Evolutionary conservation across 768 basidiomycete genomes (phyloP).

Genomic region (Lactifluus volemus): DNA sequence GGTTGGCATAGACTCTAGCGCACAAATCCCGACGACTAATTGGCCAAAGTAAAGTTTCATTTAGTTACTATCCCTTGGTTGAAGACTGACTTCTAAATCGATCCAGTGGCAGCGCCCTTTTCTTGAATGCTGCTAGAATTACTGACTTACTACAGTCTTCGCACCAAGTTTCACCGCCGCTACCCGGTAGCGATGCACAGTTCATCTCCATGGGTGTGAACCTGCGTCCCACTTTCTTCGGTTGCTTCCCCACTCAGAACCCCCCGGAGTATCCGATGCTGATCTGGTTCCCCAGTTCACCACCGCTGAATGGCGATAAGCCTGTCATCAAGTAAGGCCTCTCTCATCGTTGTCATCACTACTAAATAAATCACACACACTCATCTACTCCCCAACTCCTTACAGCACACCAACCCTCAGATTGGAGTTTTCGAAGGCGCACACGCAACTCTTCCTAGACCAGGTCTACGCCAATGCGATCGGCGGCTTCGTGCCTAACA

Average conservation of each 20-base stretch:
- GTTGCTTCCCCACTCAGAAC: conserved; percentile 46
- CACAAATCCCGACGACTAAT: conserved; percentile 36
- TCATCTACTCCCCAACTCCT: conserved; percentile 8
- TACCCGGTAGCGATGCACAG: conserved; percentile 41
- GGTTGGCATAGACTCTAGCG: conserved; percentile 61
- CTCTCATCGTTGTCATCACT: background rate
- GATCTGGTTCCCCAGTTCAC: conserved; percentile 70
- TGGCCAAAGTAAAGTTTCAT: conserved; percentile 55
- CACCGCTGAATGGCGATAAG: conserved; percentile 51
- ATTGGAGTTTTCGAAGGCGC: conserved; percentile 48
- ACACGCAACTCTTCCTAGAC: conserved; percentile 49
- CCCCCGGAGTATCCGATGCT: conserved; percentile 57
- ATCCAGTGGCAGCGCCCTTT: conserved; percentile 44
- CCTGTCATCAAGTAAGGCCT: conserved; percentile 53
- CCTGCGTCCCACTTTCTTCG: conserved; percentile 69
- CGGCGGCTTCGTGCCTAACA: conserved; percentile 52
- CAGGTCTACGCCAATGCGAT: conserved; percentile 49
- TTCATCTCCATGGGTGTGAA: conserved; percentile 58
- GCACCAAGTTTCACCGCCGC: conserved; percentile 61
- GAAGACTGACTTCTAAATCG: background rate
- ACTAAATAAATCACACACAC: background rate
- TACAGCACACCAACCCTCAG: conserved; percentile 48
- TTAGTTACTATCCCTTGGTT: background rate
- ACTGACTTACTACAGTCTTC: conserved; percentile 33
- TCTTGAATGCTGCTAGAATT: conserved; percentile 37